phyloP scores from a whole-genome alignment of 2,329 filamentous ascomycete genomes.

The Penicillium sp. region DNA sequence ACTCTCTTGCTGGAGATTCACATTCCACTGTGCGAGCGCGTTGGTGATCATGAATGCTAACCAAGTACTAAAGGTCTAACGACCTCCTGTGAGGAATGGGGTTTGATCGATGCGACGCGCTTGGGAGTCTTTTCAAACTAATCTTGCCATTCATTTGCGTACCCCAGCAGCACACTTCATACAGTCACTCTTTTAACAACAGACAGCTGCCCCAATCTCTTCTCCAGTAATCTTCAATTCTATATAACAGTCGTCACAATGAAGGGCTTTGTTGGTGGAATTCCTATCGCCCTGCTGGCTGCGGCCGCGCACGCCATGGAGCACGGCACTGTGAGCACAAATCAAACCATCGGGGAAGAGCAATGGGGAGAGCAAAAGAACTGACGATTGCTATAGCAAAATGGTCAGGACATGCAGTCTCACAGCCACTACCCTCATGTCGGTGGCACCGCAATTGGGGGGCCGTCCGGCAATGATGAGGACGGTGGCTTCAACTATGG shows the following conservation, averaged over 20 bases:
- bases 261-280: slow-evolving; percentile 39
- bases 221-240: slow-evolving; percentile 11
- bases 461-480: slow-evolving; percentile 21
- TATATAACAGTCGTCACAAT: slow-evolving; percentile 23
- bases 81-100: slow-evolving; percentile 1
- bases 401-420: slow-evolving; percentile 8
- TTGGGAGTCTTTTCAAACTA: slow-evolving; percentile 10
- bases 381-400: background rate
- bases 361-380: background rate
- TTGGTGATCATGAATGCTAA: slow-evolving; percentile 19
- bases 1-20: slow-evolving; percentile 3
- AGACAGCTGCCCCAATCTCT: background rate
- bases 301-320: slow-evolving; percentile 31
- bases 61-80: slow-evolving; percentile 24
- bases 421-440: slow-evolving; percentile 5
- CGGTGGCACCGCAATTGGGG: slow-evolving; percentile 24
- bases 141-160: slow-evolving; percentile 24
- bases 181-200: slow-evolving; percentile 23
- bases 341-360: background rate
- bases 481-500: slow-evolving; percentile 17
- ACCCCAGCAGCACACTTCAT: slow-evolving; percentile 12
- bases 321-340: slow-evolving; percentile 12
- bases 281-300: slow-evolving; percentile 39
- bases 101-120: background rate
- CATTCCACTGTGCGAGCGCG: slow-evolving; percentile 19